Evolutionary conservation across 75 land plant genomes (phyloP), one percentile per base, ranked within the genome.

Genomic region (Azolla pinnata): DNA sequence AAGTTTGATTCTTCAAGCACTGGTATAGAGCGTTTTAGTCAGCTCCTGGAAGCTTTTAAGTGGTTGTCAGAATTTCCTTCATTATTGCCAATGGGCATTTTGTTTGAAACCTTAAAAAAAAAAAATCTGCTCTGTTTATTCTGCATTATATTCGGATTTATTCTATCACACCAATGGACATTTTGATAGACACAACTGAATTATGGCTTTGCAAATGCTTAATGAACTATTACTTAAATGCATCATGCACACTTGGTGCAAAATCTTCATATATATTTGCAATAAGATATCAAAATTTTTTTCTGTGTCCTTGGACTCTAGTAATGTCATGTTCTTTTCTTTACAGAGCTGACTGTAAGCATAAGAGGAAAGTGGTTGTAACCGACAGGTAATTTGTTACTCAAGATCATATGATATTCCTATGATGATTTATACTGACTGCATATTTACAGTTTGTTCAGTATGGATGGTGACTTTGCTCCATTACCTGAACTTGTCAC

Each of bases 401-500:
- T n/a, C n/a, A n/a, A n/a, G n/a, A n/a, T n/a, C n/a, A n/a, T n/a
- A n/a, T n/a, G n/a, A n/a, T n/a, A n/a, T n/a, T n/a, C n/a, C n/a
- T n/a, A n/a, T n/a, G n/a, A n/a, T n/a, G n/a, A n/a, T n/a, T n/a
- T n/a, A n/a, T n/a, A n/a, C n/a, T n/a, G n/a, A n/a, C n/a, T n/a
- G n/a, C 28, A 51, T 3, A n/a, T 18, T 1, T 74, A 58, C 83
- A 95, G 99, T 59, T 72, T 95, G 32, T 95, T 95, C 54, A 95
- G 99, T 62, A 95, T 95, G 99, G 99, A 95, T 80, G 97, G 99
- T 59, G 99, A 95, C 68, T 95, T 95, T 78, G 99, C 97, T 61
- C 97, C 81, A 26, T 33, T 95, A 44, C 44, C 46, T 44, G 83
- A 89, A 58, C 81, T 93, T 51, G 97, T 63, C 30, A 70, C 69